Evolutionary conservation across 192 early-diverging fungal genomes (phyloP), one percentile per base, ranked within the genome.

Genomic region (Coemansia sp.): DNA sequence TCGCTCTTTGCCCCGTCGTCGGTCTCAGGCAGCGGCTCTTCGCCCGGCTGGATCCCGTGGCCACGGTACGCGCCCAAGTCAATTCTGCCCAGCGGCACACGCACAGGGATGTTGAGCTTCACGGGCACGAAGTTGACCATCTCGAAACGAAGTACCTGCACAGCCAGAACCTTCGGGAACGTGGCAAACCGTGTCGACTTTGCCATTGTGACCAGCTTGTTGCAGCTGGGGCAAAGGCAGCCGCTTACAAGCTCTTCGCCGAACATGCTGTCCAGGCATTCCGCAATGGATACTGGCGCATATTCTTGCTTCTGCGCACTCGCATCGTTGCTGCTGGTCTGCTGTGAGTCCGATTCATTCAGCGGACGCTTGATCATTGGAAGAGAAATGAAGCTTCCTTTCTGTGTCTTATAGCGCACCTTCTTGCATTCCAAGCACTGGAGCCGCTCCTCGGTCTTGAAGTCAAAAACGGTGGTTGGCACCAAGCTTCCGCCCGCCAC

Each of bases 391-490:
- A 75, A 74, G 15, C 72, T 88, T 21, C 85, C 81, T 1, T 53
- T 54, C 67, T 87, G 84, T 3, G 67, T 61, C 49, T 76, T 79
- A 82, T 96, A 98, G 23, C 92, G 89, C 26, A 97, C 94, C 52
- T 87, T 84, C 26, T 87, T 83, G 84, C 98, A 99, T 39, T 86
- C 75, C 9, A 85, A 78, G 75, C 98, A 99, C 69, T 97, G 91
- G 38, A 99, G 68, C 6, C 94, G 87, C 68, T 95, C 91, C 74
- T 97, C 91, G 42, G 87, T 82, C 9, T 59, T 76, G 59, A 95
- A 97, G 59, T 93, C 85, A 78, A 97, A 97, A 4, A 88, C 81
- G 15, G 77, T 75, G 15, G 92, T 92, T 10, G 95, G 94, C 66
- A 96, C 91, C 21, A 62, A 59, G n/a, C 70, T 68, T 0, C 86